phyloP scores from a whole-genome alignment of 2,329 filamentous ascomycete genomes.

The Colletotrichum liaoningense region DNA sequence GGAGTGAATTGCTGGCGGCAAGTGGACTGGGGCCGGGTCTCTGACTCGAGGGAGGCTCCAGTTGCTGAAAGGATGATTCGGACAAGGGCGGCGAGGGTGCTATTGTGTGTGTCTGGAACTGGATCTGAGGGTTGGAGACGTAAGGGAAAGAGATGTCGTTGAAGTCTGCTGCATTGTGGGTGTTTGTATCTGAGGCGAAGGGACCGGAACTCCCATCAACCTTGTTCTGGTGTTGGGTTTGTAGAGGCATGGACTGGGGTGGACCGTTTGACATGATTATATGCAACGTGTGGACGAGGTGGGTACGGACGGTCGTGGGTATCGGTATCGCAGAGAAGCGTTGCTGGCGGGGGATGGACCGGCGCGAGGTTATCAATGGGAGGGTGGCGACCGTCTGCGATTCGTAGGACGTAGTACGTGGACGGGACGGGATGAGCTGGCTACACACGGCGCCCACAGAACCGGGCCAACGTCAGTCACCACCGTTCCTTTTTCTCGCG shows the following conservation, averaged over 20 bases:
- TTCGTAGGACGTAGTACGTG: slow-evolving; percentile 13
- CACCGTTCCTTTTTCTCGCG: neutral
- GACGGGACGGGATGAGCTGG: neutral
- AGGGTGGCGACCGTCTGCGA: slow-evolving; percentile 35
- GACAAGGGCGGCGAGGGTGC: slow-evolving; percentile 49
- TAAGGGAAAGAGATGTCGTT: slow-evolving; percentile 36
- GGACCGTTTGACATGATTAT: slow-evolving; percentile 36
- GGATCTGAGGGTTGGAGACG: slow-evolving; percentile 40
- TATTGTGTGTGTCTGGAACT: slow-evolving; percentile 52
- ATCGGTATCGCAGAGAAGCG: slow-evolving; percentile 30
- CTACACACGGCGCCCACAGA: slow-evolving; percentile 17
- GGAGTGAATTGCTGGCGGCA: slow-evolving; percentile 42
- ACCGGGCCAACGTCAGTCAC: slow-evolving; percentile 18
- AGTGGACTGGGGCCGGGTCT: slow-evolving; percentile 28
- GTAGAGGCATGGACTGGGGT: slow-evolving; percentile 34
- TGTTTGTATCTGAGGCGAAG: slow-evolving; percentile 32
- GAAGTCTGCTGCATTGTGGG: slow-evolving; percentile 30
- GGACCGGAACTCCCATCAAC: slow-evolving; percentile 32
- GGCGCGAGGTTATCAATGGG: slow-evolving; percentile 42
- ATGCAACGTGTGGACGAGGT: slow-evolving; percentile 31
- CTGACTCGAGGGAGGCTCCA: slow-evolving; percentile 22
- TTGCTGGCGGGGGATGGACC: slow-evolving; percentile 33
- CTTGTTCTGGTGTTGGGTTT: slow-evolving; percentile 27
- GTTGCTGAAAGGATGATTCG: slow-evolving; percentile 37
- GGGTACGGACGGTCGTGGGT: slow-evolving; percentile 33